phyloP scores from a whole-genome alignment of 2,329 filamentous ascomycete genomes.

The Claviceps citrina region DNA sequence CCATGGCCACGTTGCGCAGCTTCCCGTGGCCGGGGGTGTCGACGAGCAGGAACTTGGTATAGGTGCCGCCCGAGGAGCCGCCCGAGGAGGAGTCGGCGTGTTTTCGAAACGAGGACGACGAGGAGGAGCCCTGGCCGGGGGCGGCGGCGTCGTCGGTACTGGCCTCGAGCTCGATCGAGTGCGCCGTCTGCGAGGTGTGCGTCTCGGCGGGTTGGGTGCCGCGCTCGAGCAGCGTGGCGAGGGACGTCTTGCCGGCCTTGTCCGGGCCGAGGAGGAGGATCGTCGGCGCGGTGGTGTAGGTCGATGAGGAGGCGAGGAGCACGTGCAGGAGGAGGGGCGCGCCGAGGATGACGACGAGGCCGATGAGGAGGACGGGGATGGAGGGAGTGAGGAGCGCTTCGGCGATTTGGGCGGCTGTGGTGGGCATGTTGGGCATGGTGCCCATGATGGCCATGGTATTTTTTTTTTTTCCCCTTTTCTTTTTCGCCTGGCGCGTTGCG shows the following conservation, averaged over 20 bases:
- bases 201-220: conserved; percentile 31
- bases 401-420: conserved; percentile 25
- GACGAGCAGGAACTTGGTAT: conserved; percentile 58
- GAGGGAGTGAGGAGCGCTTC: conserved; percentile 46
- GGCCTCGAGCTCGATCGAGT: conserved; percentile 40
- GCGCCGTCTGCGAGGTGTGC: conserved; percentile 38
- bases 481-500: no score
- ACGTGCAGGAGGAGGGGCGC: conserved; percentile 66
- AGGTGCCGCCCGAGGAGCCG: no score
- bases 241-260: conserved; percentile 72
- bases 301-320: conserved; percentile 50
- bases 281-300: conserved; percentile 54
- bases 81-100: no score
- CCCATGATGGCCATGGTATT: background rate
- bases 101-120: no score
- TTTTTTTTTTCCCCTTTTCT: background rate
- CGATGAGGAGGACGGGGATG: conserved; percentile 46
- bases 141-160: conserved; percentile 37
- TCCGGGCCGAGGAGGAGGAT: conserved; percentile 71
- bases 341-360: conserved; percentile 53
- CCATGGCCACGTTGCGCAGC: conserved; percentile 56
- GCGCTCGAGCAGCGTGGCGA: conserved; percentile 59
- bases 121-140: no score
- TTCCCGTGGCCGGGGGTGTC: conserved; percentile 96
- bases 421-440: background rate